Evolutionary conservation across 192 early-diverging fungal genomes (phyloP).

Genomic region (Coemansia sp.): DNA sequence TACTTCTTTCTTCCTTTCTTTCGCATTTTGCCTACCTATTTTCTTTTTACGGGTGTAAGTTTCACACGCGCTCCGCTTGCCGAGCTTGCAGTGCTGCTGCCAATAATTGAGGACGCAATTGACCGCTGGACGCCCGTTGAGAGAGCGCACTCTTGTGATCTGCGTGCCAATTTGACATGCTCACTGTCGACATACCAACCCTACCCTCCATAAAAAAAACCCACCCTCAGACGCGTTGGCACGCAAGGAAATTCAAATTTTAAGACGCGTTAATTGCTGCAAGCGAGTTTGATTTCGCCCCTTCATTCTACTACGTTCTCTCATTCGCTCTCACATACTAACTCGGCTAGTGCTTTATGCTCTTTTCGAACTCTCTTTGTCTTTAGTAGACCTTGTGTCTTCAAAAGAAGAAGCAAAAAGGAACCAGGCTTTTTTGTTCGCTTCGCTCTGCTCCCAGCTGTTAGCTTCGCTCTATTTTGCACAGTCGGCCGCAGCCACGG

Average conservation of each 20-base stretch:
- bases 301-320: not conserved
- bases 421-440: not conserved
- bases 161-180: not conserved
- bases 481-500: no score
- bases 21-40: conserved; percentile 1
- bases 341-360: not conserved
- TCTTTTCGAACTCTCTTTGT: not conserved
- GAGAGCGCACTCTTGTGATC: not conserved
- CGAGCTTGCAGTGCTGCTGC: not conserved
- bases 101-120: not conserved
- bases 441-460: not conserved
- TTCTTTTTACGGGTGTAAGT: conserved; percentile 16
- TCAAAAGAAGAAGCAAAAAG: not conserved
- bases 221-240: not conserved
- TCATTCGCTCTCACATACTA: not conserved
- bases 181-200: not conserved
- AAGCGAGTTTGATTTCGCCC: conserved; percentile 10
- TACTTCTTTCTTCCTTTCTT: conserved; percentile 8
- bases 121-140: not conserved
- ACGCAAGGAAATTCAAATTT: not conserved
- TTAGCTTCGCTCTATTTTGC: not conserved
- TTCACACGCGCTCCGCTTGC: not conserved
- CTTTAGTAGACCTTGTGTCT: not conserved
- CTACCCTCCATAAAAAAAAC: not conserved
- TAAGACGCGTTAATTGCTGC: not conserved